Base-by-base conservation (phyloP, 2,329 filamentous ascomycete genomes). In the Calonectria hongkongensis region DNA sequence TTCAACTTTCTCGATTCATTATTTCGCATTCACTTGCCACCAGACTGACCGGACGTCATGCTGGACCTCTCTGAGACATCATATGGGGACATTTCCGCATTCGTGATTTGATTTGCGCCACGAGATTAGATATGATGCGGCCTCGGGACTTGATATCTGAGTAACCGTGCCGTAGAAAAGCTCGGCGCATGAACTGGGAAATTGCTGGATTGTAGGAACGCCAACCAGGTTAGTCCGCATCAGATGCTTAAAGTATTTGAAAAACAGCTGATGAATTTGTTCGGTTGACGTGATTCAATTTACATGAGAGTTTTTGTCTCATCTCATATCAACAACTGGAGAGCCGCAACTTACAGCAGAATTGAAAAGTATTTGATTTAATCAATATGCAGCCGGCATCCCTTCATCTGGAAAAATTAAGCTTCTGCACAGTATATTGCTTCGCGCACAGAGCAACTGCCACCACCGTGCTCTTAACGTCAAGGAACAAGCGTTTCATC, bases 71-170 rank as follows among this genome's bases (percentile, higher is more conserved):
- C 8, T 3, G 8, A 41, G 21, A 25, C 3, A 12, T 12, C 3
- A 25, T 21, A 27, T 16, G 21, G 21, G 21, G 2, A 60, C 15
- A n/a, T 13, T 25, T 15, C 16, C 5, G 2, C 25, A 41, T 60
- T 60, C 33, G 39, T 41, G 54, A 21, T 43, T 60, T 60, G 54
- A 60, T 41, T 41, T 60, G 54, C 54, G 36, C 16, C 54, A 60
- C 54, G n/a, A 15, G 36, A 41, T 41, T 18, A 41, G n/a, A n/a
- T 8, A 15, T 25, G 36, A 27, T 41, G 39, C 16, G 54, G 25
- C 54, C n/a, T 48, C 6, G 33, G 5, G 18, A 41, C 54, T 18
- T 43, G 54, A 41, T 27, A 6, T 5, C 39, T 58, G 33, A 21
- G 54, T n/a, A 21, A 60, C 16, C 36, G 15, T 3, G 33, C 39